Evolutionary conservation across 352 stramenopile species (phyloP).

Genomic region (Phytophthora melonis): DNA sequence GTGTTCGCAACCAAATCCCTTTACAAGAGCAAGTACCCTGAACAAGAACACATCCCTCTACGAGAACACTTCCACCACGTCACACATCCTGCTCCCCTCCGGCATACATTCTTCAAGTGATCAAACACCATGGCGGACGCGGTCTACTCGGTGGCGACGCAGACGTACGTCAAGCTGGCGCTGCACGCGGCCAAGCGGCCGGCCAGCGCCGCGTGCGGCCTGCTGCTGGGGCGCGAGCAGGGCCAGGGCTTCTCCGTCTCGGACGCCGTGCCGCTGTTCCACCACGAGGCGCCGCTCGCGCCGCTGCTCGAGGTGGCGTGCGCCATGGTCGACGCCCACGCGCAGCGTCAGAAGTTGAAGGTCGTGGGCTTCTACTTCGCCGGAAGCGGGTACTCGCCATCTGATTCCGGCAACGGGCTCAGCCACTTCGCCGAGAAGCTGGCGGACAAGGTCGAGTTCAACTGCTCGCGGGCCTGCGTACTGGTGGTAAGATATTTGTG

Average conservation of each 20-base stretch:
- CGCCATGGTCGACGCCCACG: constrained; percentile 71
- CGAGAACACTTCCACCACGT: not conserved
- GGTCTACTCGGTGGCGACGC: constrained; percentile 62
- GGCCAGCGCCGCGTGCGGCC: constrained; percentile 50
- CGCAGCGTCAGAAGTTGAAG: constrained; percentile 49
- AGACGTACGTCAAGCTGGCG: constrained; percentile 80
- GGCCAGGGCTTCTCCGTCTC: constrained; percentile 55
- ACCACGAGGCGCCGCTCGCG: constrained; percentile 74
- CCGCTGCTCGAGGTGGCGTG: constrained; percentile 75
- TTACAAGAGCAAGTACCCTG: constrained; percentile 34
- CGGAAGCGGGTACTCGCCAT: constrained; percentile 39
- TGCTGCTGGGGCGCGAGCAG: constrained; percentile 68
- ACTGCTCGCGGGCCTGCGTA: constrained; percentile 77
- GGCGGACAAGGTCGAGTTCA: constrained; percentile 71
- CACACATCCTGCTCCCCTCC: constrained; percentile 3
- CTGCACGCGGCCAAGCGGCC: constrained; percentile 77
- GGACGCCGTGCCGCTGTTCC: constrained; percentile 83
- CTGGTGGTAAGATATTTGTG: constrained; percentile 48
- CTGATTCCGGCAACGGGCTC: constrained; percentile 47
- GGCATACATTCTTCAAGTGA: constrained; percentile 27
- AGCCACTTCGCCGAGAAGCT: constrained; percentile 70
- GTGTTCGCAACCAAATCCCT: not conserved
- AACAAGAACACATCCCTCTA: constrained; percentile 29
- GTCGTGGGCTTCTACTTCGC: constrained; percentile 80
- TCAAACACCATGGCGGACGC: constrained; percentile 48